Evolutionary conservation across 768 basidiomycete genomes (phyloP).

Genomic region (Cystofilobasidium ferigula): DNA sequence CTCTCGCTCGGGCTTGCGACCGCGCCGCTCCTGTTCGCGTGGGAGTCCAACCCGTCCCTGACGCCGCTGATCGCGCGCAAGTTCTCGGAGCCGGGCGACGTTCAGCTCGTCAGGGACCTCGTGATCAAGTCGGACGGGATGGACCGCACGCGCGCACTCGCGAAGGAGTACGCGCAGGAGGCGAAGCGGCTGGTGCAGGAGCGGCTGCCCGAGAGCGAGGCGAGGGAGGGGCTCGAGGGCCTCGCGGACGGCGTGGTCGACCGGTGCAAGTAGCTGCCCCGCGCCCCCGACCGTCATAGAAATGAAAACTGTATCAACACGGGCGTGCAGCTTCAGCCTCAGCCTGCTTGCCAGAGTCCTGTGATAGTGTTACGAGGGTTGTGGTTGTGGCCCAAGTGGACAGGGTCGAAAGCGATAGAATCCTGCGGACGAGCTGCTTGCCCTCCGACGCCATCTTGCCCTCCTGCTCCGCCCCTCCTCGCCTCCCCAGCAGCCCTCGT

Average conservation of each 20-base stretch:
- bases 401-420: no score
- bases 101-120: conserved; percentile 57
- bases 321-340: no score
- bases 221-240: conserved; percentile 60
- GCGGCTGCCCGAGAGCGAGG: conserved; percentile 65
- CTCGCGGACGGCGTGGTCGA: conserved; percentile 56
- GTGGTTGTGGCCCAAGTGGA: no score
- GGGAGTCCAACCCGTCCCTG: conserved; percentile 63
- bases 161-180: conserved; percentile 59
- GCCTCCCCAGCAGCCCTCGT: neutral
- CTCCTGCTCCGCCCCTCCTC: neutral
- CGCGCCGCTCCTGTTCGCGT: conserved; percentile 74
- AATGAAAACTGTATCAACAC: no score
- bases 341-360: neutral
- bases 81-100: conserved; percentile 66
- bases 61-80: conserved; percentile 66
- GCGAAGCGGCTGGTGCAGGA: conserved; percentile 57
- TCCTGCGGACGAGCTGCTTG: neutral
- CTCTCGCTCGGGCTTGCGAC: conserved; percentile 72
- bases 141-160: conserved; percentile 65
- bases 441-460: neutral
- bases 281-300: no score
- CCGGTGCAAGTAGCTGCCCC: conserved; percentile 25
- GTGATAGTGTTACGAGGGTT: neutral
- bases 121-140: conserved; percentile 63